phyloP scores from a whole-genome alignment of 345 rosid species.

The Hibiscus mutabilis region DNA sequence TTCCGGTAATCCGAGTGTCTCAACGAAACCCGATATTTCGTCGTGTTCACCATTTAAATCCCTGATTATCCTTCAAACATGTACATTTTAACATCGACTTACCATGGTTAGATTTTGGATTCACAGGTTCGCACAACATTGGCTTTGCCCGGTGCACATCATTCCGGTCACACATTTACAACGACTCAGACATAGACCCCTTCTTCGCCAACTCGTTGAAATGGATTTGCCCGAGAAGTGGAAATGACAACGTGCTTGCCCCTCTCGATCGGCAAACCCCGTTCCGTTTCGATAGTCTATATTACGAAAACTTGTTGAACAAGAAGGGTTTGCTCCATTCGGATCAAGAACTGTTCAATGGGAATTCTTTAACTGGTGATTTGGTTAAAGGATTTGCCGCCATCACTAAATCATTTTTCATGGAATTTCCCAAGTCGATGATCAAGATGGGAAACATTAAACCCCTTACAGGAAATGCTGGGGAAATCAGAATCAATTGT shows the following conservation, averaged over 20 bases:
- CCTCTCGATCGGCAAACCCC: conserved; percentile 21
- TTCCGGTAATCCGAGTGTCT: conserved; percentile 23
- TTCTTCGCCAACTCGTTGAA: conserved; percentile 16
- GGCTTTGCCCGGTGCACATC: conserved; percentile 28
- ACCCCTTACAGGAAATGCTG: conserved; percentile 31
- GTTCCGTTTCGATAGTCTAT: conserved; percentile 20
- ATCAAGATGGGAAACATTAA: conserved; percentile 39
- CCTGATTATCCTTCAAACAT: neutral
- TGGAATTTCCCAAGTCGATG: conserved; percentile 27
- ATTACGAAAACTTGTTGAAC: conserved; percentile 26
- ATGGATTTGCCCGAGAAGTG: conserved; percentile 15
- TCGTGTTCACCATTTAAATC: too few relatives aligned
- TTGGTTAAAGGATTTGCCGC: conserved; percentile 24
- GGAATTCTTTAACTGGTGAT: conserved; percentile 15
- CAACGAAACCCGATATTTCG: neutral
- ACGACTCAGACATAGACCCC: conserved; percentile 25
- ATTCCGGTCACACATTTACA: conserved; percentile 24
- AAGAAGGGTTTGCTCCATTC: conserved; percentile 35
- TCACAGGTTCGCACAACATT: conserved; percentile 29
- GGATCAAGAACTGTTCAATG: conserved; percentile 35
- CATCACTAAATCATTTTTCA: conserved; percentile 19
- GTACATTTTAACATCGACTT: neutral
- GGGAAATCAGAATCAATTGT: conserved; percentile 34
- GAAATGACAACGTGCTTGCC: conserved; percentile 18
- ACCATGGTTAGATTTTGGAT: neutral